Conservation (phyloP, 176 grass and related monocot genomes). For the Carex parvula region DNA sequence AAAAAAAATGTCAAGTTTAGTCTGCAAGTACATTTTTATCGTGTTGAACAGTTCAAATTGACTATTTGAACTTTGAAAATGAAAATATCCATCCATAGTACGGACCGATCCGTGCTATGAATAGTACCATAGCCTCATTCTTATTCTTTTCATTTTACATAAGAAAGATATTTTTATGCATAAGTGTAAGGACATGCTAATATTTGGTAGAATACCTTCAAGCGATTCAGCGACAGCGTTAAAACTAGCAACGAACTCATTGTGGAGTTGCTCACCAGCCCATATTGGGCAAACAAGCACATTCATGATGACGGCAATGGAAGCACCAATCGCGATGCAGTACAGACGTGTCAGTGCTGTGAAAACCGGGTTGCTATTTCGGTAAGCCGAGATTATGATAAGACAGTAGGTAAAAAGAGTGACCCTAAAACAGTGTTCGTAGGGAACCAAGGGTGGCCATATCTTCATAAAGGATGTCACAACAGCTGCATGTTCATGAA, state of each 20-base stretch:
- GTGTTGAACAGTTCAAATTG: too few relatives aligned
- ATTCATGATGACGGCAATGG: constrained; percentile 38
- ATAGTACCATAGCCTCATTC: too few relatives aligned
- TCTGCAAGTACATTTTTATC: too few relatives aligned
- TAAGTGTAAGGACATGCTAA: neutral
- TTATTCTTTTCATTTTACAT: neutral
- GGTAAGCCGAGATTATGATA: constrained; percentile 42
- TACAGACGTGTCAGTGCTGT: constrained; percentile 41
- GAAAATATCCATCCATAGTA: too few relatives aligned
- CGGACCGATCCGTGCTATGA: too few relatives aligned
- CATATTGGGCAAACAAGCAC: constrained; percentile 47
- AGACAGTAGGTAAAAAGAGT: constrained; percentile 63
- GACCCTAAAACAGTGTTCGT: constrained; percentile 50
- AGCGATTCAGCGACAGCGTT: constrained; percentile 38
- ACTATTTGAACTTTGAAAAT: too few relatives aligned
- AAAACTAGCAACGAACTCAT: constrained; percentile 48
- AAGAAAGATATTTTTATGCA: too few relatives aligned
- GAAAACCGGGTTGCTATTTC: constrained; percentile 24
- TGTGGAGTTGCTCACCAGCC: constrained; percentile 62
- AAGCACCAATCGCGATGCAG: constrained; percentile 41
- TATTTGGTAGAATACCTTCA: constrained; percentile 27
- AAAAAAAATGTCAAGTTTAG: too few relatives aligned
- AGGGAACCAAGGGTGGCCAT: constrained; percentile 36
- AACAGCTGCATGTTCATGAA: constrained; percentile 24
- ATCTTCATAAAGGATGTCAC: constrained; percentile 57